These are phyloP conservation scores for Syzygium jambos DNA, from an alignment of 345 rosid genomes.

Conservation along the genomic window DNA sequence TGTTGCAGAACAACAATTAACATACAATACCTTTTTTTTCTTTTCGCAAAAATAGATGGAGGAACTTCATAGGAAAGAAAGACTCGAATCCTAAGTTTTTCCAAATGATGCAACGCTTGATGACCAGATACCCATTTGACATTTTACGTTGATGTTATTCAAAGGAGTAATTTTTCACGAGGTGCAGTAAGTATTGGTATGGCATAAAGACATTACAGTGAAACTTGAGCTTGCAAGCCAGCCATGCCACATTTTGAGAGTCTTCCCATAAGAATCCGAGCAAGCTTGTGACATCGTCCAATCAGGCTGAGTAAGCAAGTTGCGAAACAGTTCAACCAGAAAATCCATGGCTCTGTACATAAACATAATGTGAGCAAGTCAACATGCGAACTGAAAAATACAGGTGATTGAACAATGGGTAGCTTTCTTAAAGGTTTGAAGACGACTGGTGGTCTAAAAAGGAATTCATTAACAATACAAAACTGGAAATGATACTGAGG, in stretches of 20 bases:
- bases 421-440: not conserved
- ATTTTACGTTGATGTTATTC: not conserved
- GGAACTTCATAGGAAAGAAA: not conserved
- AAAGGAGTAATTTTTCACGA: not conserved
- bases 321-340: slow-evolving; percentile 80
- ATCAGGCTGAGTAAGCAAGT: slow-evolving; percentile 69
- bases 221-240: slow-evolving; percentile 95
- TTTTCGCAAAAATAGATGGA: not conserved
- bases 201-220: slow-evolving; percentile 32
- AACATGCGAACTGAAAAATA: not conserved
- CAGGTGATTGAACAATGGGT: not conserved
- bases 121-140: not conserved
- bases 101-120: not conserved
- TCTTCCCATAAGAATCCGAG: slow-evolving; percentile 74
- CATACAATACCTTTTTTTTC: not conserved
- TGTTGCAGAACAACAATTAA: not conserved
- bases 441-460: not conserved
- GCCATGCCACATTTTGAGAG: slow-evolving; percentile 88
- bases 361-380: not conserved
- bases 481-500: not conserved
- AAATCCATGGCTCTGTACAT: slow-evolving; percentile 87
- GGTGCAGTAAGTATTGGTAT: not conserved
- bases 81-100: not conserved
- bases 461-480: not conserved
- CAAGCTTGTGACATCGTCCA: slow-evolving; percentile 93